A percentile compares a stretch with the other conserved stretches of the same genome.
Conservation (phyloP, 306 rosid species). For the Lathyrus sativus region DNA sequence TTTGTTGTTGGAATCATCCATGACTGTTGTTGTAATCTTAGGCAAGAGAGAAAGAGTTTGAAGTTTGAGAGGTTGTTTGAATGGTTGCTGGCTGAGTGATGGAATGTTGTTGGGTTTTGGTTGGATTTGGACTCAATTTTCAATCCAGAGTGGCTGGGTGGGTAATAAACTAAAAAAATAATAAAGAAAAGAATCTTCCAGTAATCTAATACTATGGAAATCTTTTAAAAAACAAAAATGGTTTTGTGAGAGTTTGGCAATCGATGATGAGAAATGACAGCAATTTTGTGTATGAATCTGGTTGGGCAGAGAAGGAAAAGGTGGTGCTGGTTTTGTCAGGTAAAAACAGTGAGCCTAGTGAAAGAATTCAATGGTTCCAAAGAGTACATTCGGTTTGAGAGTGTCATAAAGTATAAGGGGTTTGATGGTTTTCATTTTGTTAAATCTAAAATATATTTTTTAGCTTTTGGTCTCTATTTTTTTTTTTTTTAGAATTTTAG, state of each 20-base stretch:
- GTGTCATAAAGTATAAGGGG: neutral
- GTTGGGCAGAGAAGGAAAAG: neutral
- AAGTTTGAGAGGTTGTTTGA: conserved; percentile 29
- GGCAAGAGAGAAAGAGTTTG: neutral
- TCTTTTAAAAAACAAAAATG: neutral
- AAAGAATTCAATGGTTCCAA: neutral
- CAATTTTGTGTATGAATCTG: neutral
- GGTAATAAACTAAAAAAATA: neutral
- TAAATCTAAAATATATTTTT: too few relatives aligned
- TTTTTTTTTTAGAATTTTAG: too few relatives aligned
- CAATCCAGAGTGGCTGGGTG: neutral
- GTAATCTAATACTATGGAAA: neutral
- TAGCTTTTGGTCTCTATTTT: too few relatives aligned
- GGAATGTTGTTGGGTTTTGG: neutral
- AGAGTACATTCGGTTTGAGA: neutral
- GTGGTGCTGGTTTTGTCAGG: neutral
- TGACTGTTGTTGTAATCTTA: conserved; percentile 18
- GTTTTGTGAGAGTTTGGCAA: neutral
- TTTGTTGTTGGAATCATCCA: conserved; percentile 48
- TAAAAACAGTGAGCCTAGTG: neutral
- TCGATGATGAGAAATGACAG: neutral
- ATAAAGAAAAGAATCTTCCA: neutral
- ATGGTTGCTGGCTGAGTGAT: conserved; percentile 19
- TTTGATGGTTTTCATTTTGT: neutral
- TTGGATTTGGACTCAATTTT: neutral